Evolutionary conservation across 2,329 filamentous ascomycete species (phyloP).

Genomic region (Lachnellula occidentalis): DNA sequence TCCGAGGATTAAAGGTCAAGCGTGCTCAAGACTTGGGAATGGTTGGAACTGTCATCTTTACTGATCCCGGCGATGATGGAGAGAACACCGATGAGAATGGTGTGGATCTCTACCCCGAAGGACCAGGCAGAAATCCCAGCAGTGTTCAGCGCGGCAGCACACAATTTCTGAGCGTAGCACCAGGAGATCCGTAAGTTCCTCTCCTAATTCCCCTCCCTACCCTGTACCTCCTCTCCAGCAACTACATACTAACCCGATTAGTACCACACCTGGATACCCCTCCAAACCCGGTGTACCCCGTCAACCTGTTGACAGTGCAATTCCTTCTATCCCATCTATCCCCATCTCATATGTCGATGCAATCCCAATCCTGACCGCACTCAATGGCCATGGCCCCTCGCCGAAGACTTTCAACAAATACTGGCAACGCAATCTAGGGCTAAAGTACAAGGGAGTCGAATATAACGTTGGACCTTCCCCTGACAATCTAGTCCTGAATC

Average conservation of each 20-base stretch:
- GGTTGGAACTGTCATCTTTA: slow-evolving; percentile 79
- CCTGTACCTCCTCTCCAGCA: slow-evolving; percentile 25
- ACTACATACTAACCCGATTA: slow-evolving; percentile 58
- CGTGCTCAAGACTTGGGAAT: slow-evolving; percentile 86
- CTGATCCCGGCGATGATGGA: slow-evolving; percentile 85
- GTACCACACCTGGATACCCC: slow-evolving; percentile 85
- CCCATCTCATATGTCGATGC: slow-evolving; percentile 87
- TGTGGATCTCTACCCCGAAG: slow-evolving; percentile 71
- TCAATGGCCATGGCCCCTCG: slow-evolving; percentile 83
- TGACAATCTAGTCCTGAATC: slow-evolving; percentile 62
- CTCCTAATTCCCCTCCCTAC: background rate
- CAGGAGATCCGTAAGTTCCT: slow-evolving; percentile 67
- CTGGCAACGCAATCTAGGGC: slow-evolving; percentile 56
- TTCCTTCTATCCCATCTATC: slow-evolving; percentile 81
- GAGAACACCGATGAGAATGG: slow-evolving; percentile 77
- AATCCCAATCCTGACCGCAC: slow-evolving; percentile 77
- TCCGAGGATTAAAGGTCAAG: slow-evolving; percentile 89
- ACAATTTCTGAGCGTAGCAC: slow-evolving; percentile 67
- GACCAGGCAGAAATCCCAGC: slow-evolving; percentile 80
- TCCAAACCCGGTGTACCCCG: slow-evolving; percentile 85
- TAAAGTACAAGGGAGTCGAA: slow-evolving; percentile 59
- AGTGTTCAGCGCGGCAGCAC: slow-evolving; percentile 86
- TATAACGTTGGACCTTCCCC: slow-evolving; percentile 68
- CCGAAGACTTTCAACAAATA: slow-evolving; percentile 67
- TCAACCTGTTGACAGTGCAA: slow-evolving; percentile 61